Conservation (phyloP, 192 early-diverging fungal species). For the Phlyctochytrium bullatum region DNA sequence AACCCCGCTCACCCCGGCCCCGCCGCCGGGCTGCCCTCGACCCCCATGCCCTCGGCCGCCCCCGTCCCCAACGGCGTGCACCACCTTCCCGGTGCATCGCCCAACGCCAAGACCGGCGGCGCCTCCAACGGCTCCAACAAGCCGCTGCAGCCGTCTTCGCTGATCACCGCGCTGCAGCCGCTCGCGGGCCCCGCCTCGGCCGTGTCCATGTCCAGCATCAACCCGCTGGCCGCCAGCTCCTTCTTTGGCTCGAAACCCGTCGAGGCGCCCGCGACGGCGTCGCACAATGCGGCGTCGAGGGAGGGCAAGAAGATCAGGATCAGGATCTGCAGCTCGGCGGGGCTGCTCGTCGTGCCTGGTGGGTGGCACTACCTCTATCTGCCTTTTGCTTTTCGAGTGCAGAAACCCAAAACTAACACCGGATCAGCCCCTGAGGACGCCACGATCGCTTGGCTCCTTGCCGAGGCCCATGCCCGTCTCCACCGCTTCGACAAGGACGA, state of each 20-base stretch:
- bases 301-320: background rate
- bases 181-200: background rate
- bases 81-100: too few relatives aligned
- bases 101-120: too few relatives aligned
- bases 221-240: background rate
- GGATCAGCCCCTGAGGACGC: background rate
- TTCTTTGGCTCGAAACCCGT: background rate
- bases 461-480: background rate
- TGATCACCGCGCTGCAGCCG: background rate
- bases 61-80: too few relatives aligned
- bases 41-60: too few relatives aligned
- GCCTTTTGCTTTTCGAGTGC: background rate
- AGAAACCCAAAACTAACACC: background rate
- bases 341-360: background rate
- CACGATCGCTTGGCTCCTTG: conserved; percentile 6
- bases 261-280: background rate
- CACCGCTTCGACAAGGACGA: conserved; percentile 1
- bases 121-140: too few relatives aligned
- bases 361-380: background rate
- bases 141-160: too few relatives aligned
- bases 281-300: background rate
- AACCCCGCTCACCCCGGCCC: too few relatives aligned
- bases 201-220: background rate
- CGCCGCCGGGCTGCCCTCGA: too few relatives aligned
- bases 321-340: background rate